Base-by-base conservation (phyloP, 441 rosid species). In the Lagerstroemia fauriei region DNA sequence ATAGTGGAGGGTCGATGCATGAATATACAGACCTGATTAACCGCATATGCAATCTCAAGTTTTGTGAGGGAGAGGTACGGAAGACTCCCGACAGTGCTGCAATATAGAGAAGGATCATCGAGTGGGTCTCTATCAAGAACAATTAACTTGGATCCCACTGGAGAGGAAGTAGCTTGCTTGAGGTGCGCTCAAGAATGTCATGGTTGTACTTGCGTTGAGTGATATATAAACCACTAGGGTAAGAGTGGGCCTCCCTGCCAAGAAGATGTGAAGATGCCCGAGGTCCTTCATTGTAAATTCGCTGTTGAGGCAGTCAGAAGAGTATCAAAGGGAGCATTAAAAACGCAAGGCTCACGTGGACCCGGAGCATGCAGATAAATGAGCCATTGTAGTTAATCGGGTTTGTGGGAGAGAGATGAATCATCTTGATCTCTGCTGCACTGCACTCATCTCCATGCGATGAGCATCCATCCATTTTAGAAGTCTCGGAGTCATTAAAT, bases 361-460 rank as follows among this genome's bases (percentile, higher is more conserved):
- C 73, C 73, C 24, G 73, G 73, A 69, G 22, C 73, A 69, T 16
- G 73, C 24, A 69, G 16, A 34, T 51, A 7, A 29, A 31, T 16
- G 3, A 0, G 13, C 14, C 0, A 9, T 1, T 8, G 32, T n/a
- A 69, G 32, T 69, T 69, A 69, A 69, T 31, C 22, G 69, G 69
- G 69, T 63, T 63, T 63, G 27, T 63, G 69, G 87, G 78, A 84
- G 78, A 79, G 83, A 88, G 88, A 63, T 71, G 88, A 85, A 76
- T 46, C n/a, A 78, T 88, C 89, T 88, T 79, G 85, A 87, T 87
- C 83, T 81, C 72, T 84, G 90, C 85, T 85, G 29, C 83, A 77
- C 51, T 70, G 90, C 92, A 86, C 93, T 84, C 73, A 76, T 85
- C 80, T 85, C 93, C 89, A 90, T 84, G 90, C 72, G 89, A 73